Percentiles rank a stretch among this genome's conserved stretches.
Evolutionary conservation across 805 yeast species (phyloP).

Genomic region (Hyphopichia homilentoma): DNA sequence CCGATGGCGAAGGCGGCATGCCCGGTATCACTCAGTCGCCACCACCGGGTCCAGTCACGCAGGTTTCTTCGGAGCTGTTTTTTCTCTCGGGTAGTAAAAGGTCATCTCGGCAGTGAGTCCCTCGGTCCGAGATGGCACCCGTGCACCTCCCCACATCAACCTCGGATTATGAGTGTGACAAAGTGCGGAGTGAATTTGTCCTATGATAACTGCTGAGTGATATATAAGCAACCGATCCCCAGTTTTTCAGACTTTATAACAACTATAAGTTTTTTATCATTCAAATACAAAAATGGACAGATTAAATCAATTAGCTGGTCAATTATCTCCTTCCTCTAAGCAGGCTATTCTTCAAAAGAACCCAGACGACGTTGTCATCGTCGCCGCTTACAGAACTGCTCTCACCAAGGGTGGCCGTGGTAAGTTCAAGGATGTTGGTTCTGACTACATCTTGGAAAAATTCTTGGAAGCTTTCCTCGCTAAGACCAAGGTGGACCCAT

Average conservation of each 20-base stretch:
- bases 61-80: too few species aligned
- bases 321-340: constrained; percentile 38
- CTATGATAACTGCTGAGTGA: background rate
- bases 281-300: constrained; percentile 32
- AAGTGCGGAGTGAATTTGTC: background rate
- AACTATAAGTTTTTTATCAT: constrained; percentile 1
- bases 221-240: background rate
- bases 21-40: too few species aligned
- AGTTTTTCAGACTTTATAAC: background rate
- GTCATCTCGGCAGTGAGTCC: too few species aligned
- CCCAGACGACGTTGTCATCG: constrained; percentile 88
- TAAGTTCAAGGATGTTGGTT: constrained; percentile 71
- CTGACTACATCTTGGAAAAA: constrained; percentile 72
- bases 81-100: too few species aligned
- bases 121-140: too few species aligned
- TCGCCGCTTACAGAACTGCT: constrained; percentile 88
- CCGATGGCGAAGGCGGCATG: too few species aligned
- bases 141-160: background rate
- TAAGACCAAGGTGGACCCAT: constrained; percentile 45
- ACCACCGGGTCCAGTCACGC: too few species aligned
- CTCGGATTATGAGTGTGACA: background rate
- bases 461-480: constrained; percentile 62
- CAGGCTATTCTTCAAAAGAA: constrained; percentile 49
- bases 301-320: constrained; percentile 44
- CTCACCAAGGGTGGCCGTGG: constrained; percentile 87